phyloP scores from a whole-genome alignment of 805 yeast genomes.

The Metschnikowia shivogae region DNA sequence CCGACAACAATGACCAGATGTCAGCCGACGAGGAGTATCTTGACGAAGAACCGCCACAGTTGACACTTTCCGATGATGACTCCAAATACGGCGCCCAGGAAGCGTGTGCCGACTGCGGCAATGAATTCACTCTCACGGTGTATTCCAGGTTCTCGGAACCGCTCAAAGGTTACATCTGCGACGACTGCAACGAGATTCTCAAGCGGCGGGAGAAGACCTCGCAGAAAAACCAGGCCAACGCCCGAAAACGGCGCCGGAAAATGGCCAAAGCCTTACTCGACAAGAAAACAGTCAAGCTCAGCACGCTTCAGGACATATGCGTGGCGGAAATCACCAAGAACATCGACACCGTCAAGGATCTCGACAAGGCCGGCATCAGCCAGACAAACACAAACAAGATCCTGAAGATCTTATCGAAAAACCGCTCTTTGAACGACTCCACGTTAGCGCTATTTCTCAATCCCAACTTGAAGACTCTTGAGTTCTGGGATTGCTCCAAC shows the following conservation, averaged over 20 bases:
- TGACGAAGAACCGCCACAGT: background rate
- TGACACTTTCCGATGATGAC: conserved; percentile 9
- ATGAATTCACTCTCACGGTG: conserved; percentile 58
- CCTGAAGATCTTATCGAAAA: conserved; percentile 71
- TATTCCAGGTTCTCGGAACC: conserved; percentile 53
- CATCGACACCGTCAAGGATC: conserved; percentile 69
- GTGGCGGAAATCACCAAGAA: conserved; percentile 61
- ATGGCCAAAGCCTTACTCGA: conserved; percentile 83
- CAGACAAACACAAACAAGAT: conserved; percentile 64
- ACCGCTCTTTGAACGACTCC: conserved; percentile 69
- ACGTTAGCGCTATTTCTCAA: conserved; percentile 74
- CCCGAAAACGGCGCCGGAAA: conserved; percentile 70
- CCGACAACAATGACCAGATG: background rate
- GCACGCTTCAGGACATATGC: conserved; percentile 79
- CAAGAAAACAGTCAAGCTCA: conserved; percentile 55
- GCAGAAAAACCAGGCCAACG: conserved; percentile 53
- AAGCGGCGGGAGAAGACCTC: conserved; percentile 42
- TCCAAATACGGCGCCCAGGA: conserved; percentile 50
- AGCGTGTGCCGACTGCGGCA: conserved; percentile 59
- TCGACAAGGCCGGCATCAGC: conserved; percentile 75
- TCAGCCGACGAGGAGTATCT: background rate
- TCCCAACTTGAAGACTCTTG: conserved; percentile 51
- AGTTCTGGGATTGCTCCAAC: conserved; percentile 91
- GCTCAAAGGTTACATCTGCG: conserved; percentile 63
- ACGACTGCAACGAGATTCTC: conserved; percentile 47